phyloP scores from a whole-genome alignment of 2,329 filamentous ascomycete genomes.

The Fusarium nygamai region DNA sequence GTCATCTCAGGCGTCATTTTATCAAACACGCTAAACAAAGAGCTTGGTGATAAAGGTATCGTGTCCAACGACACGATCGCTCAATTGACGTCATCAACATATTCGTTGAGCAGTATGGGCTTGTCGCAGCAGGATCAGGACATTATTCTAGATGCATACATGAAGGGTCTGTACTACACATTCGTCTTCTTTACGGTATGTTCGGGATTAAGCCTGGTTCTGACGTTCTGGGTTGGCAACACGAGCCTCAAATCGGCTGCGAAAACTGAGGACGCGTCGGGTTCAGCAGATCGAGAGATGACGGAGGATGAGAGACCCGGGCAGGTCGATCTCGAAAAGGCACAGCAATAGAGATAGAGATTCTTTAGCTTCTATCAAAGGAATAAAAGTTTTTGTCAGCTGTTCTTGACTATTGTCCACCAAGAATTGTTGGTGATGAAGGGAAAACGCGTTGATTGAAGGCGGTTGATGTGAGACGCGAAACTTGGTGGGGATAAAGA shows the following conservation, averaged over 20 bases:
- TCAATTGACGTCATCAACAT: not conserved
- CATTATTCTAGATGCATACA: not conserved
- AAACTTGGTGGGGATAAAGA: too few relatives aligned
- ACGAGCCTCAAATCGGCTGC: not conserved
- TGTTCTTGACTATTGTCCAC: rapidly evolving
- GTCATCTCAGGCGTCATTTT: not conserved
- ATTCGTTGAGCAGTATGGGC: not conserved
- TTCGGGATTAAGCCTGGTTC: not conserved
- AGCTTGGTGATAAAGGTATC: not conserved
- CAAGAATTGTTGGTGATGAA: not conserved
- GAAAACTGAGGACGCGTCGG: not conserved
- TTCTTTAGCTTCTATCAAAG: not conserved
- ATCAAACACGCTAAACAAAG: not conserved
- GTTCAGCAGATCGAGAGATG: not conserved
- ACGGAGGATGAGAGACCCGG: not conserved
- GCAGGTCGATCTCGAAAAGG: not conserved
- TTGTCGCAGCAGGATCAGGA: not conserved
- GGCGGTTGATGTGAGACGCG: not conserved
- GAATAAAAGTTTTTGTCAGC: not conserved
- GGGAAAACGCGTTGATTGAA: too few relatives aligned
- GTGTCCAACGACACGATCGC: not conserved
- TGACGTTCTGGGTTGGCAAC: slow-evolving; percentile 1
- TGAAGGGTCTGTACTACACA: not conserved
- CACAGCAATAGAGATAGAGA: not conserved
- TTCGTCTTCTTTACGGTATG: not conserved